phyloP scores from a whole-genome alignment of 2,329 filamentous ascomycete genomes.

The Penicillium freii region DNA sequence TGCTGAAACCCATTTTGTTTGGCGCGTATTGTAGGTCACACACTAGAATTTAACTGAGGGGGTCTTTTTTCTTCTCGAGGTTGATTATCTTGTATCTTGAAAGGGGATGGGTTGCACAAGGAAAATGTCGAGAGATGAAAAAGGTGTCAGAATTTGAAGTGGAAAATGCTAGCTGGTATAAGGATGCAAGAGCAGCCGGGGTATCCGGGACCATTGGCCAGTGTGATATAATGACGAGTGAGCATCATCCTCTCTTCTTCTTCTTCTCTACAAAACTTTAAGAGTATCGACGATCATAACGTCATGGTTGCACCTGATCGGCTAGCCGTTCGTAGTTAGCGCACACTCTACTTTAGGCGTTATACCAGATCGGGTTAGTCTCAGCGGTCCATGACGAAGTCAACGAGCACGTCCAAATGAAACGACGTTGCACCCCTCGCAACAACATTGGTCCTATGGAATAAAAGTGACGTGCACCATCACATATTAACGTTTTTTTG shows the following conservation, averaged over 20 bases:
- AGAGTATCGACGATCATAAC: slow-evolving; percentile 28
- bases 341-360: slow-evolving; percentile 7
- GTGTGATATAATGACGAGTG: slow-evolving; percentile 27
- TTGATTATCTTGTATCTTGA: not conserved
- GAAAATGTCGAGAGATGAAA: slow-evolving; percentile 5
- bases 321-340: slow-evolving; percentile 26
- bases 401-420: slow-evolving; percentile 11
- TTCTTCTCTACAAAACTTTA: not conserved
- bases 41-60: not conserved
- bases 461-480: slow-evolving; percentile 26
- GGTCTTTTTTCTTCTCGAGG: not conserved
- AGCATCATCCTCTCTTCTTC: slow-evolving; percentile 9
- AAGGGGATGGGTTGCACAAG: slow-evolving; percentile 1
- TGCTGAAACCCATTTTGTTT: slow-evolving; percentile 30
- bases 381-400: slow-evolving; percentile 33
- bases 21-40: not conserved
- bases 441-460: slow-evolving; percentile 1
- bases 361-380: slow-evolving; percentile 23
- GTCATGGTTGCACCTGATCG: slow-evolving; percentile 32
- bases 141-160: not conserved
- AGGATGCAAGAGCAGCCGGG: slow-evolving; percentile 14
- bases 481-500: slow-evolving; percentile 16
- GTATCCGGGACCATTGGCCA: slow-evolving; percentile 15
- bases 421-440: slow-evolving; percentile 31
- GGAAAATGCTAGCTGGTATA: slow-evolving; percentile 4